These are phyloP conservation scores for Oryza longistaminata DNA, from an alignment of 176 grass and related monocot genomes.

Conservation along the genomic window DNA sequence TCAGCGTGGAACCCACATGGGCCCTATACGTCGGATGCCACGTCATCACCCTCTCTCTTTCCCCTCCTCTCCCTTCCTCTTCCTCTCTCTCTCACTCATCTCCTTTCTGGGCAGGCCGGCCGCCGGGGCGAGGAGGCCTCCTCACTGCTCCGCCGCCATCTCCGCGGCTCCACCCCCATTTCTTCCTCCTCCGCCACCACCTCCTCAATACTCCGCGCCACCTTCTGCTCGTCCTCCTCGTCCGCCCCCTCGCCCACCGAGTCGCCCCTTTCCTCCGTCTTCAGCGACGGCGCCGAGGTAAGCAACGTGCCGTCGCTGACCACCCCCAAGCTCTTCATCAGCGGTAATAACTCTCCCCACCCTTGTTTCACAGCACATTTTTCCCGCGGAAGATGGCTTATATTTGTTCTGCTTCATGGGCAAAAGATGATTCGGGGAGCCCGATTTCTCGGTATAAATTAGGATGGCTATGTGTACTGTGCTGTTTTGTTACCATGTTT, in stretches of 20 bases:
- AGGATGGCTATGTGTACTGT: background rate
- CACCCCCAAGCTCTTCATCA: conserved; percentile 83
- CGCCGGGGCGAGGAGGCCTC: no score
- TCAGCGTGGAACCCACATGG: no score
- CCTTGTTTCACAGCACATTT: background rate
- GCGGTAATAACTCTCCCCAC: conserved; percentile 46
- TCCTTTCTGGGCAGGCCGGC: no score
- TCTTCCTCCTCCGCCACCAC: conserved; percentile 33
- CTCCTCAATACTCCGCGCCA: conserved; percentile 20
- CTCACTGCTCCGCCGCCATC: conserved; percentile 44
- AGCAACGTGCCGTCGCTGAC: conserved; percentile 76
- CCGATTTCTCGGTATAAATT: background rate
- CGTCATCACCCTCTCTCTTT: no score
- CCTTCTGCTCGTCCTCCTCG: conserved; percentile 51
- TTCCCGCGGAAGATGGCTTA: background rate
- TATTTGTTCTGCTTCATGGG: background rate
- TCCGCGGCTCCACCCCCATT: conserved; percentile 25
- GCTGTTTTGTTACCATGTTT: background rate
- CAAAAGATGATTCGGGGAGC: background rate
- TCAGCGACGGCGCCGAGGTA: conserved; percentile 44
- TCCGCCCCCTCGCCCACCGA: background rate
- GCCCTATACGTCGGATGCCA: no score
- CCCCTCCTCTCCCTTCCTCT: no score
- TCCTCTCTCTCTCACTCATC: no score
- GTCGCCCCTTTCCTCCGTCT: conserved; percentile 44